Percentiles rank a stretch among this genome's conserved stretches.
Evolutionary conservation across 202 grass and related monocot genomes (phyloP).

Genomic region (Schoenoplectus tabernaemontani): DNA sequence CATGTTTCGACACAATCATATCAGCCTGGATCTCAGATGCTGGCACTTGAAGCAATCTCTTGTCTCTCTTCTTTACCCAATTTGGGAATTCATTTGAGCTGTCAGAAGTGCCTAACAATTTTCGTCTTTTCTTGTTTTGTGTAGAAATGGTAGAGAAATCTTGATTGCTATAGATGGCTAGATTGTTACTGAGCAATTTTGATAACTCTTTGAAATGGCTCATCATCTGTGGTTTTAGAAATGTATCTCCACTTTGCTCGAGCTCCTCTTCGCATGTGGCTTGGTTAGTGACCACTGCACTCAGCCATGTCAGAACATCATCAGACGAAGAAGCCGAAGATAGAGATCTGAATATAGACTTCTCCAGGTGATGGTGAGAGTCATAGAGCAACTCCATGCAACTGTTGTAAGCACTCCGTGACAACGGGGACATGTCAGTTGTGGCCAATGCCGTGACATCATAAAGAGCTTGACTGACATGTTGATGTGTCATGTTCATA

Average conservation of each 20-base stretch:
- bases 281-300: constrained; percentile 49
- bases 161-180: constrained; percentile 48
- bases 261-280: constrained; percentile 50
- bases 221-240: constrained; percentile 33
- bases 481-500: constrained; percentile 39
- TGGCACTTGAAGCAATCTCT: constrained; percentile 30
- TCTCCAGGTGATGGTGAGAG: constrained; percentile 25
- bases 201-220: constrained; percentile 32
- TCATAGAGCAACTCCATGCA: constrained; percentile 57
- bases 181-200: constrained; percentile 49
- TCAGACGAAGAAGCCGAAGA: constrained; percentile 10
- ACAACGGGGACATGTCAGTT: constrained; percentile 6
- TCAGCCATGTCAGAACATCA: constrained; percentile 53
- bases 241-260: constrained; percentile 3
- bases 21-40: constrained; percentile 36
- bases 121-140: constrained; percentile 31
- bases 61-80: constrained; percentile 34
- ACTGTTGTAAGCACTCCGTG: constrained; percentile 32
- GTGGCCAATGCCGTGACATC: constrained; percentile 23
- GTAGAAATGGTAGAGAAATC: constrained; percentile 38
- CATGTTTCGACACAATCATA: constrained; percentile 42
- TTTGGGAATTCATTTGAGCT: constrained; percentile 30
- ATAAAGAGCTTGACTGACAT: constrained; percentile 25
- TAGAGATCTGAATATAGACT: constrained; percentile 20
- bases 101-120: constrained; percentile 13